phyloP scores from a whole-genome alignment of 2,329 filamentous ascomycete genomes.

The Xylaria sp. region DNA sequence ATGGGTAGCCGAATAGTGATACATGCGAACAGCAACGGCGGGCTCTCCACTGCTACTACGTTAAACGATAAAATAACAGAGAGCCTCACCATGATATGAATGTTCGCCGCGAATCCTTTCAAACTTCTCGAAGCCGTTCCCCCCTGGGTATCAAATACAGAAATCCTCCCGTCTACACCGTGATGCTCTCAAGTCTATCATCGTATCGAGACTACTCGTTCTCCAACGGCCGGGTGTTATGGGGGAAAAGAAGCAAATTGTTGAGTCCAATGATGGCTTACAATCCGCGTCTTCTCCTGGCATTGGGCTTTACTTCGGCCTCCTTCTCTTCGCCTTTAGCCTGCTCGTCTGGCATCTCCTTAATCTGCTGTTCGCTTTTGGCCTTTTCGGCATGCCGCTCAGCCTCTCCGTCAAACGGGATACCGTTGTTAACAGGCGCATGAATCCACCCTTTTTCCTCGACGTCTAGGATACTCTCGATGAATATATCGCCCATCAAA shows the following conservation, averaged over 20 bases:
- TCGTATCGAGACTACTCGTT: constrained; percentile 2
- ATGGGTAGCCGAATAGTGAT: not conserved
- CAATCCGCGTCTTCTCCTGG: constrained; percentile 18
- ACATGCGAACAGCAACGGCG: not conserved
- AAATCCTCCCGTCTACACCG: not conserved
- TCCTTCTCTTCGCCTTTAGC: constrained; percentile 11
- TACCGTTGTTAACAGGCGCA: constrained; percentile 39
- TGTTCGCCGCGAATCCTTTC: not conserved
- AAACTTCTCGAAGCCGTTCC: not conserved
- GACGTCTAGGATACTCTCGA: constrained; percentile 46
- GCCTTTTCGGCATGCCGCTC: constrained; percentile 35
- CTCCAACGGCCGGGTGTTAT: not conserved
- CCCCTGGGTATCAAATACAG: constrained; percentile 11
- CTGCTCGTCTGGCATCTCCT: constrained; percentile 28
- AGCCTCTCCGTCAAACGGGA: constrained; percentile 38
- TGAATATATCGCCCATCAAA: constrained; percentile 49
- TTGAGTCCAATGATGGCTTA: not conserved
- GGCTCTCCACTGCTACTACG: not conserved
- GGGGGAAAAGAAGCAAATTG: not conserved
- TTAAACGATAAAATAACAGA: constrained; percentile 2
- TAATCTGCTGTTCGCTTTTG: constrained; percentile 31
- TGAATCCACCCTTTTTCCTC: constrained; percentile 44
- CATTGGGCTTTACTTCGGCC: constrained; percentile 17
- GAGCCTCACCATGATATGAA: not conserved
- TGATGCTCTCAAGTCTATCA: constrained; percentile 1